These are phyloP conservation scores for Stephania cephalantha DNA, from an alignment of 164 flowering plant species.

Conservation along the genomic window DNA sequence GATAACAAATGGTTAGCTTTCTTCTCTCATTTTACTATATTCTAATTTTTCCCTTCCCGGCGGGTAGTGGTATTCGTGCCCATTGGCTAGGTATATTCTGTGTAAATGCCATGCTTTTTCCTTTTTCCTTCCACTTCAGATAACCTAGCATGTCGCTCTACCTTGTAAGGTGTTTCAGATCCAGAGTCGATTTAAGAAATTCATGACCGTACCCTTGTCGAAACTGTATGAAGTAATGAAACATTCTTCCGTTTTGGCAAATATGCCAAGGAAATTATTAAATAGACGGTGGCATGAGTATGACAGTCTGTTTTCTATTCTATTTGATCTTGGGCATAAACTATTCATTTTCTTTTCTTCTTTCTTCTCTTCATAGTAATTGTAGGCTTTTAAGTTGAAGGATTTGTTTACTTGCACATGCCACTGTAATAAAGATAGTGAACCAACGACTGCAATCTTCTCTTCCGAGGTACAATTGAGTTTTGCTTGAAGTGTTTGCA, in stretches of 20 bases:
- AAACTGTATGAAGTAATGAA: neutral
- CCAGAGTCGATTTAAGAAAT: neutral
- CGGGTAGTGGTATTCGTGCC: neutral
- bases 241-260: neutral
- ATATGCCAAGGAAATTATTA: neutral
- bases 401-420: no score
- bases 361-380: no score
- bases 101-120: neutral
- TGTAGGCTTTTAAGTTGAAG: no score
- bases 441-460: neutral
- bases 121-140: neutral
- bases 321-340: neutral
- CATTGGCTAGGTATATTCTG: neutral
- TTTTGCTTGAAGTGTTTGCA: neutral
- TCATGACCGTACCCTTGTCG: neutral
- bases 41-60: neutral
- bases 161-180: neutral
- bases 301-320: neutral
- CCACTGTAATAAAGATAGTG: no score
- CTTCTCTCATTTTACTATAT: no score
- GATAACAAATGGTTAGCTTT: neutral
- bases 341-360: no score
- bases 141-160: neutral
- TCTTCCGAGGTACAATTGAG: neutral
- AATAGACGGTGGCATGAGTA: no score